phyloP scores from a whole-genome alignment of 495 filamentous ascomycete species.

The Penicillium waksmanii region DNA sequence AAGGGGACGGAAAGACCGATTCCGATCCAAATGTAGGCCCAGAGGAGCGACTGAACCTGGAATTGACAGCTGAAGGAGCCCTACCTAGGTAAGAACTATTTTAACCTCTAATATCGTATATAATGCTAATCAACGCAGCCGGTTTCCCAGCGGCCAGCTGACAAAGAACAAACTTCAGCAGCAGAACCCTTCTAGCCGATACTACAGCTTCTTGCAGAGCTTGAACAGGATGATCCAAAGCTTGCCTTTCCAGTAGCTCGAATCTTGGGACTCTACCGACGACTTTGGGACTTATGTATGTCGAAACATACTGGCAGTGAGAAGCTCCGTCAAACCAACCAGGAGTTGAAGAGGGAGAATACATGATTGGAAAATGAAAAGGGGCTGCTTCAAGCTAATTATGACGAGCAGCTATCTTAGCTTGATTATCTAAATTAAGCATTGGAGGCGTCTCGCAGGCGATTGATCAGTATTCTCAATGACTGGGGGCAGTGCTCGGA shows the following conservation, averaged over 20 bases:
- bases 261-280: constrained; percentile 9
- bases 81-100: too few relatives aligned
- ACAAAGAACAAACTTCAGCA: not conserved
- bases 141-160: too few relatives aligned
- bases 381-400: not conserved
- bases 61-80: too few relatives aligned
- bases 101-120: too few relatives aligned
- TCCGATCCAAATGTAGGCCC: too few relatives aligned
- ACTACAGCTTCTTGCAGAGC: constrained; percentile 2
- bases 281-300: constrained; percentile 13
- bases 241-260: constrained; percentile 10
- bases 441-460: not conserved
- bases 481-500: not conserved
- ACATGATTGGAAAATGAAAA: not conserved
- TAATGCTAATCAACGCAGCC: too few relatives aligned
- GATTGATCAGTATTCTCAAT: not conserved
- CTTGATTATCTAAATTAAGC: not conserved
- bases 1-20: too few relatives aligned
- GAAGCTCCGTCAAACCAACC: not conserved
- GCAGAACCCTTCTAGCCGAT: constrained; percentile 7
- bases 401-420: not conserved
- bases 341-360: not conserved
- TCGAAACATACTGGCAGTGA: not conserved
- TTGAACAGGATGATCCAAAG: constrained; percentile 19
- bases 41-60: too few relatives aligned